Percentiles rank a stretch among this genome's conserved stretches.
Evolutionary conservation across 306 rosid species (phyloP).

Genomic region (Heteromeles arbutifolia): DNA sequence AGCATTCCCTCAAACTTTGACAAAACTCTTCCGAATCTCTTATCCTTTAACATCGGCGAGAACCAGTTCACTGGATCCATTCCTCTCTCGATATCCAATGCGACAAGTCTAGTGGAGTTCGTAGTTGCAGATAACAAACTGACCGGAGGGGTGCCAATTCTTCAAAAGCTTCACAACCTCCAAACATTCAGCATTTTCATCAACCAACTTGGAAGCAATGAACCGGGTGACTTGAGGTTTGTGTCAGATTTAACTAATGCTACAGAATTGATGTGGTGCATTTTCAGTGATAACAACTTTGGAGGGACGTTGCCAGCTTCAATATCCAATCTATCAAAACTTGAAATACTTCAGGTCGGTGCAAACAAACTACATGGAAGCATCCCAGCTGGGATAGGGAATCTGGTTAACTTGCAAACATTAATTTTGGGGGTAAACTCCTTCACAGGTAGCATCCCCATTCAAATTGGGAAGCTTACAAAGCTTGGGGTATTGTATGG

Average conservation of each 20-base stretch:
- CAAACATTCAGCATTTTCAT: not conserved
- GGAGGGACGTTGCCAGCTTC: not conserved
- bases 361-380: not conserved
- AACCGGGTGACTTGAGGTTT: not conserved
- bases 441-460: not conserved
- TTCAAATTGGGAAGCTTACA: not conserved
- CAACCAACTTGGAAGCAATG: not conserved
- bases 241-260: not conserved
- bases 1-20: not conserved
- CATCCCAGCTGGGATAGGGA: not conserved
- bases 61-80: not conserved
- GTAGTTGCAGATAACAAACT: not conserved
- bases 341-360: not conserved
- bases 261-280: not conserved
- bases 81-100: not conserved
- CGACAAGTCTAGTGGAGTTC: not conserved
- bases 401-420: not conserved
- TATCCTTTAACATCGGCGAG: rapidly evolving
- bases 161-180: not conserved
- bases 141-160: not conserved
- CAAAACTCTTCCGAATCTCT: not conserved
- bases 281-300: not conserved
- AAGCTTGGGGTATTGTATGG: not conserved
- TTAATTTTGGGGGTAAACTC: not conserved
- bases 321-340: not conserved